Evolutionary conservation across 1,284 basidiomycete species (phyloP).

Genomic region (Apiotrichum montevideense): DNA sequence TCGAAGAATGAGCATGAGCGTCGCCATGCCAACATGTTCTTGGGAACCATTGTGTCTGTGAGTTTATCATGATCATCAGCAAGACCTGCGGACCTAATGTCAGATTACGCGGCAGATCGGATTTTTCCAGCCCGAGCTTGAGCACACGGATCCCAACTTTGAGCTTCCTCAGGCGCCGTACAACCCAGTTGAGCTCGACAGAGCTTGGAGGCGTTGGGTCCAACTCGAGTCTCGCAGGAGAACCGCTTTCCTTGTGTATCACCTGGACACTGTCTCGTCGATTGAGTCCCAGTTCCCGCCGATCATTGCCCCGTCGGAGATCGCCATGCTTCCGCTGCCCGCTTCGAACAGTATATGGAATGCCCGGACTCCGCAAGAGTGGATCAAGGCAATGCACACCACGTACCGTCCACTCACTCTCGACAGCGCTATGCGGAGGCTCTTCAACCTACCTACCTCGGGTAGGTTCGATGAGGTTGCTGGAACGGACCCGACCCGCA

Average conservation of each 20-base stretch:
- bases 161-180: conserved; percentile 26
- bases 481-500: conserved; percentile 31
- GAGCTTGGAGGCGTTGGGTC: conserved; percentile 48
- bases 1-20: conserved; percentile 43
- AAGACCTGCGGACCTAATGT: neutral
- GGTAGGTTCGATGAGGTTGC: conserved; percentile 38
- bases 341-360: conserved; percentile 48
- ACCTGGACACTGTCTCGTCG: conserved; percentile 48
- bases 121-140: conserved; percentile 40
- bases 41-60: conserved; percentile 46
- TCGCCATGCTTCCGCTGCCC: conserved; percentile 45
- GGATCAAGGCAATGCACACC: conserved; percentile 35
- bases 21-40: conserved; percentile 42
- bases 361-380: conserved; percentile 42
- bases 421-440: conserved; percentile 42
- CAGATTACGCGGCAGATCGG: conserved; percentile 48
- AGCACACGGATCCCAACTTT: conserved; percentile 32
- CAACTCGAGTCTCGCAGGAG: conserved; percentile 46
- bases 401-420: conserved; percentile 38
- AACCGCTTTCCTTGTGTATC: conserved; percentile 47
- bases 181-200: conserved; percentile 38
- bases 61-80: conserved; percentile 5
- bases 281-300: conserved; percentile 47
- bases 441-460: conserved; percentile 37
- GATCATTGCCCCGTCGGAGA: conserved; percentile 40